Evolutionary conservation across 768 basidiomycete genomes (phyloP), one percentile per base, ranked within the genome.

Genomic region (Termitomyces sp.): DNA sequence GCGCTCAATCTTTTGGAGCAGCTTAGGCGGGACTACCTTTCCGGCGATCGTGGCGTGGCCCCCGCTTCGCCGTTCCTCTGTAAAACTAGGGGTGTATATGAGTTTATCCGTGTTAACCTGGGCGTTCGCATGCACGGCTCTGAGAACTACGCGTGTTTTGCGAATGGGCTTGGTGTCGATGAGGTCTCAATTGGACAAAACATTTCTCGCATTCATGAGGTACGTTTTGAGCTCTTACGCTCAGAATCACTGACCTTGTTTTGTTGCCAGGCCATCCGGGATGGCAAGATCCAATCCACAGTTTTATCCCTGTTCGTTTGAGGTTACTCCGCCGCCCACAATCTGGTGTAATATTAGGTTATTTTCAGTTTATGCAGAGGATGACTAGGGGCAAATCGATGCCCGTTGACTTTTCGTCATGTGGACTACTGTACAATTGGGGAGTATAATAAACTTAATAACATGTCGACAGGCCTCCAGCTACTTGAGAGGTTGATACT

Each of bases 161-260:
- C 62, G 2, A 74, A 77, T 52, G 79, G 75, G 1, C 68, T 80
- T 28, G 78, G 79, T 26, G 71, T 72, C 12, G 79, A 80, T 49
- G 79, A 89, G 41, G 77, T 72, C 6, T 87, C 87, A 0, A 74
- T 90, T 51, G 91, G 92, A 3, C 80, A 87, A 70, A 86, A 86
- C 64, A 83, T 92, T n/a, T 80, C 87, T 6, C 73, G 77, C 56
- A 89, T 93, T 56, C 84, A 89, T 54, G 91, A 93, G 76, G 80
- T 80, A 54, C 41, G 77, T 67, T n/a, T 30, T 40, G 14, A 57
- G 10, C 51, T 20, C 48, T n/a, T 64, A 14, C 52, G 28, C 14
- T 35, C 18, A 41, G 6, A 5, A 2, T 20, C 3, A 9, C 26
- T 35, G 43, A 46, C n/a, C 63, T 60, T 59, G 56, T 35, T 50